phyloP scores from a whole-genome alignment of 2,329 filamentous ascomycete species.

The Metarhizium humberi region DNA sequence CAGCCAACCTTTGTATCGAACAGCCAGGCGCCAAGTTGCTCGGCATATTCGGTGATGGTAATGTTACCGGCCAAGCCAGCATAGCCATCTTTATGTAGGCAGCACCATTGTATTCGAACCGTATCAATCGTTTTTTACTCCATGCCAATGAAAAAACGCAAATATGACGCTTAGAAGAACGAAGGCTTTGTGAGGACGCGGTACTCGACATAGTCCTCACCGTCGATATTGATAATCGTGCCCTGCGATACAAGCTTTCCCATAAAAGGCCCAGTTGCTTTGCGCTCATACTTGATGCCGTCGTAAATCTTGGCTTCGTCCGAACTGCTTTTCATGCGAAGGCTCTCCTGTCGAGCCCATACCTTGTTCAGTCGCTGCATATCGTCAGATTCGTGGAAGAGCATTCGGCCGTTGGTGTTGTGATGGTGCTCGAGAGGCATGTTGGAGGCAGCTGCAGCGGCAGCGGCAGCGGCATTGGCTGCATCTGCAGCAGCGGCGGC shows the following conservation, averaged over 20 bases:
- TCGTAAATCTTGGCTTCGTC: conserved; percentile 49
- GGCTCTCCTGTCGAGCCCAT: conserved; percentile 44
- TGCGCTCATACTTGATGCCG: conserved; percentile 54
- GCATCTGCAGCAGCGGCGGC: conserved; percentile 22
- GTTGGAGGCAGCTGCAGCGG: conserved; percentile 15
- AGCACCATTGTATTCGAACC: neutral
- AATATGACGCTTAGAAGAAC: conserved; percentile 39
- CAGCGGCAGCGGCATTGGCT: conserved; percentile 14
- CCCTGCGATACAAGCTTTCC: conserved; percentile 56
- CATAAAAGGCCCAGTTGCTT: conserved; percentile 48
- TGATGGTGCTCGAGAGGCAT: conserved; percentile 10
- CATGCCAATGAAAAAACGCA: neutral
- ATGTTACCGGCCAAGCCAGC: neutral
- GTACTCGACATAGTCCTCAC: conserved; percentile 59
- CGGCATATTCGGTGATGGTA: neutral
- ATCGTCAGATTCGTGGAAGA: conserved; percentile 37
- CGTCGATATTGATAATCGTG: conserved; percentile 54
- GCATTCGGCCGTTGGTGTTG: conserved; percentile 17
- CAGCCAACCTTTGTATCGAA: neutral
- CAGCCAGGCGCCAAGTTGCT: neutral
- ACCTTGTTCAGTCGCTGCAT: conserved; percentile 45
- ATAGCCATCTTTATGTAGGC: neutral
- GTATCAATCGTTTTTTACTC: neutral
- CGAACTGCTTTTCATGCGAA: conserved; percentile 30
- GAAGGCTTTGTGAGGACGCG: conserved; percentile 54